phyloP scores from a whole-genome alignment of 768 basidiomycete genomes.

The Mycena metata region DNA sequence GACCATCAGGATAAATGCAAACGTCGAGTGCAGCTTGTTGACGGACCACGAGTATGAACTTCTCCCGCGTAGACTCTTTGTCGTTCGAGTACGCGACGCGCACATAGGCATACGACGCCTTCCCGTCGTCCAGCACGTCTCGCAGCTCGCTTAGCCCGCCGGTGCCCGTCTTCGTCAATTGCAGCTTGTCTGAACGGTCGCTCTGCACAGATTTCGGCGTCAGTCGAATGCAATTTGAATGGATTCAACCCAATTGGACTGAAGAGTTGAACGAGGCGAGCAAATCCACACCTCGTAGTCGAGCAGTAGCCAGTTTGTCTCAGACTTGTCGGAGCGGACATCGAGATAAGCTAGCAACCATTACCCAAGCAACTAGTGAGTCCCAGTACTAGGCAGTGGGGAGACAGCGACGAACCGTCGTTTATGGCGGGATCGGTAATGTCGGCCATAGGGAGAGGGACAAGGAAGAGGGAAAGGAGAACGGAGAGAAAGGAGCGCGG shows the following conservation, averaged over 20 bases:
- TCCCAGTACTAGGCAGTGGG: slow-evolving; percentile 44
- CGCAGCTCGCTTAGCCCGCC: slow-evolving; percentile 86
- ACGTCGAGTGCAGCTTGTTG: neutral
- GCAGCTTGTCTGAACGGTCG: slow-evolving; percentile 86
- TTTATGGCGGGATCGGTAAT: slow-evolving; percentile 78
- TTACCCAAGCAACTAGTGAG: slow-evolving; percentile 10
- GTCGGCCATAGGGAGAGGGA: slow-evolving; percentile 74
- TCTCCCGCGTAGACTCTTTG: slow-evolving; percentile 89
- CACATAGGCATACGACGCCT: slow-evolving; percentile 87
- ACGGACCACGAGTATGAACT: slow-evolving; percentile 82
- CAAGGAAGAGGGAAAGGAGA: slow-evolving; percentile 23
- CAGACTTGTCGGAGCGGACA: slow-evolving; percentile 86
- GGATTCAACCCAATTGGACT: neutral
- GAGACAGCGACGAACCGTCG: slow-evolving; percentile 66
- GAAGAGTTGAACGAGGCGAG: too few species aligned
- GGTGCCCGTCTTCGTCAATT: slow-evolving; percentile 83
- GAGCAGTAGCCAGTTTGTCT: slow-evolving; percentile 91
- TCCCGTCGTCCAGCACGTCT: slow-evolving; percentile 75
- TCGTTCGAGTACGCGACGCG: slow-evolving; percentile 90
- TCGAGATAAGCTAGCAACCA: slow-evolving; percentile 81
- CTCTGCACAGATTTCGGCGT: slow-evolving; percentile 50
- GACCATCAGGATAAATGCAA: too few species aligned
- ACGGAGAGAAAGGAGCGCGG: neutral
- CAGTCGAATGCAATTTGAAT: neutral
- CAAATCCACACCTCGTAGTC: slow-evolving; percentile 76